Conservation (phyloP, 306 rosid species). For the Acacia crassicarpa region DNA sequence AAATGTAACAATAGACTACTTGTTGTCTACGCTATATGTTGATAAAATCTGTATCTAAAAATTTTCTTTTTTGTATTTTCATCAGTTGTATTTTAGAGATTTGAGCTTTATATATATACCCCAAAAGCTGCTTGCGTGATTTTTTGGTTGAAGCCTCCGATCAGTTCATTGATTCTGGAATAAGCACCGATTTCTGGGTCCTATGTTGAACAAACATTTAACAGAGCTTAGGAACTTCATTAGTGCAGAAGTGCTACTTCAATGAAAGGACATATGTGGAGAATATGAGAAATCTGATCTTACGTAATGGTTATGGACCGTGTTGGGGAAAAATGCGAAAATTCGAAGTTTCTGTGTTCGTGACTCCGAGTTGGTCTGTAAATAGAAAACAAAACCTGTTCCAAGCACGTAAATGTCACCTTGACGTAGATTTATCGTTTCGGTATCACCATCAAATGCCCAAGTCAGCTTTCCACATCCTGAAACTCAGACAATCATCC, state of each 20-base stretch:
- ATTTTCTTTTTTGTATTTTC: background rate
- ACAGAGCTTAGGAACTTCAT: constrained; percentile 20
- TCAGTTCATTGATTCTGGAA: constrained; percentile 59
- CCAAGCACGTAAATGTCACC: constrained; percentile 64
- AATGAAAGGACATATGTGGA: constrained; percentile 10
- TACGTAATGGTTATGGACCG: constrained; percentile 53
- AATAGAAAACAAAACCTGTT: constrained; percentile 69
- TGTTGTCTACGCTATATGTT: background rate
- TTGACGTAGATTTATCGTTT: constrained; percentile 42
- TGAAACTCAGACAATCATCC: constrained; percentile 21
- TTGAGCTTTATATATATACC: constrained; percentile 34
- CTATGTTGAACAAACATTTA: constrained; percentile 38
- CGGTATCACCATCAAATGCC: constrained; percentile 40
- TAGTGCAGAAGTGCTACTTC: background rate
- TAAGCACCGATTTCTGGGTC: constrained; percentile 72
- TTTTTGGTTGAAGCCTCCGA: constrained; percentile 65
- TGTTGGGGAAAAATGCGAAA: constrained; percentile 60
- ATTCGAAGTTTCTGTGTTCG: constrained; percentile 66
- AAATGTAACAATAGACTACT: background rate
- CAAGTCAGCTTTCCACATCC: constrained; percentile 77
- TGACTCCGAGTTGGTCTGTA: constrained; percentile 61
- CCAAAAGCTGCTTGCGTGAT: constrained; percentile 68
- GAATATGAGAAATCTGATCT: constrained; percentile 12
- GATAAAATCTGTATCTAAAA: background rate
- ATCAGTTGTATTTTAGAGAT: background rate